Evolutionary conservation across 345 rosid genomes (phyloP).

Genomic region (Luvunga scandens): DNA sequence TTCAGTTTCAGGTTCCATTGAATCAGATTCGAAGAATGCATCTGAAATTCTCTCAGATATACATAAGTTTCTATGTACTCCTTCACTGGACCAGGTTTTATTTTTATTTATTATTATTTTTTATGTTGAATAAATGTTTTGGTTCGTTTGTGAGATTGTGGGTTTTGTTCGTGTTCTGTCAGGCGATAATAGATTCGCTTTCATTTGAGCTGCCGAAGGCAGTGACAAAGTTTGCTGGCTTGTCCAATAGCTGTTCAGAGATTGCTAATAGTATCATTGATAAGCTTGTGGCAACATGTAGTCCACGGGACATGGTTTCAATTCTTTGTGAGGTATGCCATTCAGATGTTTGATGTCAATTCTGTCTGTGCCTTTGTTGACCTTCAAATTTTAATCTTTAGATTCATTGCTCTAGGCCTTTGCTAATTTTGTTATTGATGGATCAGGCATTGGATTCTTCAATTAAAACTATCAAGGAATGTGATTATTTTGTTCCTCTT

Average conservation of each 20-base stretch:
- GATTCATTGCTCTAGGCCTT: background rate
- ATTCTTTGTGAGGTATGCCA: slow-evolving; percentile 76
- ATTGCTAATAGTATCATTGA: slow-evolving; percentile 47
- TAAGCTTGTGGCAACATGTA: slow-evolving; percentile 49
- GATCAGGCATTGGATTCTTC: slow-evolving; percentile 66
- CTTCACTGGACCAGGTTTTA: slow-evolving; percentile 56
- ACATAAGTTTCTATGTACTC: slow-evolving; percentile 37
- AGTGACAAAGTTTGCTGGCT: slow-evolving; percentile 53
- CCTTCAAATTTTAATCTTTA: background rate
- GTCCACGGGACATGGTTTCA: slow-evolving; percentile 83
- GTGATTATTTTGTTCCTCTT: slow-evolving; percentile 56
- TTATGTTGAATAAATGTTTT: background rate
- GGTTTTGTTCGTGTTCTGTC: slow-evolving; percentile 17
- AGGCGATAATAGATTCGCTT: slow-evolving; percentile 63
- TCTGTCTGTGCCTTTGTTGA: background rate
- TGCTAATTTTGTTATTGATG: slow-evolving; percentile 21
- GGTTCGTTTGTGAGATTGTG: slow-evolving; percentile 1
- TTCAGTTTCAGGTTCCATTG: slow-evolving; percentile 34
- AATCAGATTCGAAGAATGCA: slow-evolving; percentile 33
- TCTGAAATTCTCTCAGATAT: slow-evolving; percentile 40
- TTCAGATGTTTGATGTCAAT: background rate
- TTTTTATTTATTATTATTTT: background rate
- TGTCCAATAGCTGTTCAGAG: slow-evolving; percentile 47
- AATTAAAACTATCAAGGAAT: slow-evolving; percentile 33
- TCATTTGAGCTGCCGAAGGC: slow-evolving; percentile 77